Evolutionary conservation across 768 basidiomycete species (phyloP), one percentile per base, ranked within the genome.

Genomic region (Mycena crocata): DNA sequence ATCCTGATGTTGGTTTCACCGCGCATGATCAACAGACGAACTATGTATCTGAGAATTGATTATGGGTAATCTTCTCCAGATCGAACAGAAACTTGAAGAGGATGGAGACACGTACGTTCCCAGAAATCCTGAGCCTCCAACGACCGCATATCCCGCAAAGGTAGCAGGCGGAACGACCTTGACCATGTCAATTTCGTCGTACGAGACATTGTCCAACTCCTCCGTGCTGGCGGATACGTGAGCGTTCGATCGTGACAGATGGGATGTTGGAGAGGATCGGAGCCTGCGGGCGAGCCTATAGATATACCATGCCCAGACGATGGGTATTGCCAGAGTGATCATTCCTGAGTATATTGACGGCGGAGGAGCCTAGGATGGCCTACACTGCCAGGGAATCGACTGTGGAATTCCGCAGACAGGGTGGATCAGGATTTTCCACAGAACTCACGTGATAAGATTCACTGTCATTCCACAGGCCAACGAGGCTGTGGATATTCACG

Each of bases 71-170:
- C 13, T n/a, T 14, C 17, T 28, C 28, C n/a, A 28, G 26, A 14
- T 24, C 12, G 26, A 37, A 58, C 17, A 51, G 14, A 13, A 51
- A 40, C 26, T 21, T 6, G 6, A 6, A 24, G 26, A 15, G 23
- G 3, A 15, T 23, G 17, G 21, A 21, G 48, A 3, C 32, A 60
- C 74, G 39, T 56, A 76, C 79, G 74, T 74, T 51, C 79, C 79
- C 30, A 80, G 66, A 55, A 78, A 79, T 2, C 78, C 78, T 15
- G 79, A 78, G 5, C 78, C 78, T 12, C 78, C 79, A 10, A 78
- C 57, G 35, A 80, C 70, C 2, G 71, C 76, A 55, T 79, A 80
- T 2, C 76, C 73, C 8, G 50, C 55, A 17, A 71, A 70, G 8
- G 77, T 78, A 5, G 74, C 66, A 13, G 61, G 56, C 10, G 76